Base-by-base conservation (phyloP, 805 yeast genomes). In the Candida taoyuanica region DNA sequence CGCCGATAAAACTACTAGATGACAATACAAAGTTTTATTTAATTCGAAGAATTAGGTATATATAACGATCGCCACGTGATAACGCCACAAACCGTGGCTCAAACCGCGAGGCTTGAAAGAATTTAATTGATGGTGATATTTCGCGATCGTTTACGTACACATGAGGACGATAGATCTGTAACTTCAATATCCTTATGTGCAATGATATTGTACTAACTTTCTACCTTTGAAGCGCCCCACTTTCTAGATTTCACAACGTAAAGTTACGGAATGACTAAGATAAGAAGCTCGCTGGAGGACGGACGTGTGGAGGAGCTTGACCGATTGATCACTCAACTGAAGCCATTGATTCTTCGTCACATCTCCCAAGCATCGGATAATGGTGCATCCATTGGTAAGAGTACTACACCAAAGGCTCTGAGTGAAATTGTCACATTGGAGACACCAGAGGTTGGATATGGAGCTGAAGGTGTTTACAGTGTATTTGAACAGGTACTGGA, bases 301-400 rank as follows among this genome's bases (percentile, higher is more conserved):
- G 57, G 74, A 49, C 61, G 86, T 41, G 78, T 68, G 3, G 47
- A 62, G 21, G 89, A 83, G 50, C 63, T 83, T 14, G 83, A 78
- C 42, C 42, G 56, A 12, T 65, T 82, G 4, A 63, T 83, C 29
- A 57, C 67, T 8, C 65, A 68, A n/a, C 60, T 82, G 21, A 63
- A 73, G 31, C 74, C 76, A 3, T 55, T 71, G 36, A 66, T 83
- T 19, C 53, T 81, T 7, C 62, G 63, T 15, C 81, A 78, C 55
- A 74, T 81, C 27, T 69, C 78, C 1, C 62, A 60, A 23, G 54
- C 63, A 0, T 78, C 77, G 25, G 63, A 65, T 34, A 60, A 67
- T 12, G 56, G 59, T 6, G 67, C 67, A 16, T 64, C 68, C 1
- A 63, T 82, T 16, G 88, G 87, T 0, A 65, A 65, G 7, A 64